Evolutionary conservation across 1,284 basidiomycete species (phyloP), one percentile per base, ranked within the genome.

Genomic region (Ustilago trichophora): DNA sequence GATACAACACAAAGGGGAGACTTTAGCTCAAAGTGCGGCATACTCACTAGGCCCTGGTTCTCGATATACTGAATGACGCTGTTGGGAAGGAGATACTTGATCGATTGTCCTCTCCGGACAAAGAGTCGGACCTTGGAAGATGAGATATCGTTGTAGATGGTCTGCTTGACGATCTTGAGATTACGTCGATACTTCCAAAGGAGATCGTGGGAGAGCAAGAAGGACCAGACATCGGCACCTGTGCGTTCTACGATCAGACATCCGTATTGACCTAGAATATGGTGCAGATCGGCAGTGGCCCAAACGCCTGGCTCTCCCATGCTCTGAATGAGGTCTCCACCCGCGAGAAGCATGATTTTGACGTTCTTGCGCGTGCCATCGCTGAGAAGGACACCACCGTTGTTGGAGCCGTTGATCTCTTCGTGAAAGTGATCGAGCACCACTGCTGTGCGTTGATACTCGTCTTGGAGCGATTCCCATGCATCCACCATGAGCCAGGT

Each of bases 291-390:
- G 57, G 88, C 86, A 75, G 93, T 90, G 48, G 90, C 89, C 96
- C 96, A 99, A 19, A 99, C 93, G 13, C 96, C 96, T n/a, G 93
- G 93, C 83, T 98, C 93, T 72, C 91, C 92, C 90, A 98, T 98
- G 46, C 93, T 96, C 80, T 93, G 90, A 81, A 98, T 98, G 73
- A 99, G 85, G 83, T 99, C 95, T 21, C 92, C 94, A 31, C 95
- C 96, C 3, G 96, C 96, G 48, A 99, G 87, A 24, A 99, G 88
- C 90, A 98, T 94, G 72, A 98, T 87, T 75, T 86, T 84, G 67
- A 84, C 72, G 19, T 56, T 72, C 32, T 64, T 57, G 16, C 76
- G 55, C 13, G 60, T 52, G 11, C 79, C 79, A 37, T 79, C 76
- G 22, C 58, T 56, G 12, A 78, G 66, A 18, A 63, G 40, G 15